These are phyloP conservation scores for Endocarpon pusillum DNA, from an alignment of 495 filamentous ascomycete genomes.

Conservation along the genomic window DNA sequence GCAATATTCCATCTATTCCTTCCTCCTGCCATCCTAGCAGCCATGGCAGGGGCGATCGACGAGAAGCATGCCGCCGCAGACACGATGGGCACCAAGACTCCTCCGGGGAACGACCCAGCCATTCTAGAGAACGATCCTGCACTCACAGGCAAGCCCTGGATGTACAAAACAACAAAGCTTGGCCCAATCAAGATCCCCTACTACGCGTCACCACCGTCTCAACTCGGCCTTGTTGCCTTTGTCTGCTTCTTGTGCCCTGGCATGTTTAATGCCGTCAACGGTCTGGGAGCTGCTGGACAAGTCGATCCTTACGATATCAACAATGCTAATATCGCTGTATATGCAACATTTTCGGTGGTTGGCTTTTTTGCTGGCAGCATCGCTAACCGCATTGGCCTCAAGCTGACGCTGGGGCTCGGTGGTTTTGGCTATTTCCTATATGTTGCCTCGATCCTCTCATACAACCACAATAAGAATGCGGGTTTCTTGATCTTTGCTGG, in stretches of 20 bases:
- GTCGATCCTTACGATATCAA: constrained; percentile 43
- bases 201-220: constrained; percentile 60
- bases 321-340: constrained; percentile 55
- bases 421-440: constrained; percentile 82
- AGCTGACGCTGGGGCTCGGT: constrained; percentile 55
- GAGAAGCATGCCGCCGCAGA: no score
- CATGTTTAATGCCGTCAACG: constrained; percentile 65
- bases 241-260: constrained; percentile 86
- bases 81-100: no score
- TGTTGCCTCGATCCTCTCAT: constrained; percentile 57
- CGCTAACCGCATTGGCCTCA: constrained; percentile 60
- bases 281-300: constrained; percentile 61
- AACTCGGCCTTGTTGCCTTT: constrained; percentile 59
- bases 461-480: constrained; percentile 56
- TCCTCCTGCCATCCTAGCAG: no score
- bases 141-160: constrained; percentile 33
- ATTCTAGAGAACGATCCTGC: no score
- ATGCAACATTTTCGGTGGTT: constrained; percentile 71
- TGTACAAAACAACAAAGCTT: constrained; percentile 47
- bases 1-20: no score
- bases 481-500: constrained; percentile 43
- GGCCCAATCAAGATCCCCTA: constrained; percentile 39
- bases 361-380: constrained; percentile 77
- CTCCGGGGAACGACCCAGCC: no score
- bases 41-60: no score